These are phyloP conservation scores for Penicillium verhagenii DNA, from an alignment of 495 filamentous ascomycete genomes.

Conservation along the genomic window DNA sequence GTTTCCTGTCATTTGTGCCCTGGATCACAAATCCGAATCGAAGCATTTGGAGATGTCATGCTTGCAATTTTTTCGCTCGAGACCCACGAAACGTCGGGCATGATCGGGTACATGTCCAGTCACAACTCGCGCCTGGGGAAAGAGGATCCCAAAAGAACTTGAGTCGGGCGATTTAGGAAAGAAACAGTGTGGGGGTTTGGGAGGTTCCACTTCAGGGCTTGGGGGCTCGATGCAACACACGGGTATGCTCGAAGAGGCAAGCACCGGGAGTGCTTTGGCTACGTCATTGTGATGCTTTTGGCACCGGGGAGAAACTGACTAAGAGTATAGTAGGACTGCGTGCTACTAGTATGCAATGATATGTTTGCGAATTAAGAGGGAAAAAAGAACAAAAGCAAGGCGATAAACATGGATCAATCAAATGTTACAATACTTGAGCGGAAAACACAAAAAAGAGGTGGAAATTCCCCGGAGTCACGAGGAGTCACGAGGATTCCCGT, in stretches of 20 bases:
- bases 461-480: constrained; percentile 1
- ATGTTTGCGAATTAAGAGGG: too few species aligned
- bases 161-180: constrained; percentile 29
- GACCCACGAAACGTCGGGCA: constrained; percentile 20
- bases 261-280: constrained; percentile 1
- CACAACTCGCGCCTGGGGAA: constrained; percentile 7
- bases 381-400: too few species aligned
- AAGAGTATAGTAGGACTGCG: not conserved
- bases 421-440: too few species aligned
- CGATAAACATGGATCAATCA: too few species aligned
- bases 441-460: not conserved
- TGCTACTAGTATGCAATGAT: too few species aligned
- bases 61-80: constrained; percentile 1
- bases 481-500: constrained; percentile 3
- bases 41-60: not conserved
- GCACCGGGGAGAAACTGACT: not conserved
- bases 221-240: not conserved
- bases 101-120: constrained; percentile 13
- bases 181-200: constrained; percentile 10
- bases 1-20: constrained; percentile 3
- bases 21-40: not conserved
- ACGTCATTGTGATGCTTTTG: constrained; percentile 3
- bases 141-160: constrained; percentile 3
- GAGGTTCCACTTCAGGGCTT: constrained; percentile 11
- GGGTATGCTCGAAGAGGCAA: not conserved